Base-by-base conservation (phyloP, 2,329 filamentous ascomycete species). In the Pezicula rhizophila region DNA sequence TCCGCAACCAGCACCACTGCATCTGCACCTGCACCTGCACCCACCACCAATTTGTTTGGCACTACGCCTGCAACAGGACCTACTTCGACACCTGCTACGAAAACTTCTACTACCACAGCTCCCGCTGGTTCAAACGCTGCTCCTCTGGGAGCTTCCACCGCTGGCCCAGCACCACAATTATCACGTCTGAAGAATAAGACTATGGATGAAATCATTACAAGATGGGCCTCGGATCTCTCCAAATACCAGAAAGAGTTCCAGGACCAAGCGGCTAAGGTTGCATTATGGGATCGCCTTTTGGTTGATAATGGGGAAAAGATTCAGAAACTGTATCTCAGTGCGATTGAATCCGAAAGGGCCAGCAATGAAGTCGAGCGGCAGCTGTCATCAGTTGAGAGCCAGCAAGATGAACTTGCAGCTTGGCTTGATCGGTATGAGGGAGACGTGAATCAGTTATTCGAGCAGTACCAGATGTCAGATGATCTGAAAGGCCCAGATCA, bases 171-270 rank as follows among this genome's bases (percentile, higher is more conserved):
- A 2, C 92, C 93, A 14, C 85, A 90, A 49, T 82, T 95, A 61
- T 93, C 92, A 4, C 85, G 93, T 25, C 76, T 99, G 34, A 96
- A 96, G 75, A 96, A 96, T 69, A 97, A 96, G 72, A 96, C 92
- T 0, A 96, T 99, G 87, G 93, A 99, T 63, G 93, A 99, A 66
- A 96, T 99, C 55, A 90, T 99, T 57, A 96, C 89, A 4, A 84
- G 90, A 28, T 99, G 93, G 93, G 93, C 93, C 2, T 89, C 90
- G 0, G 93, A 97, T 63, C 75, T 99, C 44, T 87, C 90, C 46
- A 95, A 95, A 64, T 96, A 99, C 64, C 92, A 97, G 64, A 95
- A 96, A 66, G 89, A 95, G 51, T 99, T 97, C 72, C 90, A 95
- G 65, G 79, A 85, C 31, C 90, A 97, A 66, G 92, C 95, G 4